Evolutionary conservation across 371 early-diverging fungal genomes (phyloP).

Genomic region (Apophysomyces trapeziformis): DNA sequence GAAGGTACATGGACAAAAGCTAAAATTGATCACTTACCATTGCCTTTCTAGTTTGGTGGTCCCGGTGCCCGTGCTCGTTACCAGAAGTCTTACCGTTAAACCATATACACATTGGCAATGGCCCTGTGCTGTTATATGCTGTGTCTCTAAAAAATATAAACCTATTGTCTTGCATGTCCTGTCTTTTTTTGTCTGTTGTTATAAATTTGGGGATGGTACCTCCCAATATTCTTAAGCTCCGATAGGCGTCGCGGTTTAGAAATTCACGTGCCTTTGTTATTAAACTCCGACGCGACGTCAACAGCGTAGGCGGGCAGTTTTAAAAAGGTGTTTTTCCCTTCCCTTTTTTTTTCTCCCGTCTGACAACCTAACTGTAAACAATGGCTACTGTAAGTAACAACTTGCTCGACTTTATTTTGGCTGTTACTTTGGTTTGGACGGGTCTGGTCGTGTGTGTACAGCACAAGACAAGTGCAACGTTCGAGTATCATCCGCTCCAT

Average conservation of each 20-base stretch:
- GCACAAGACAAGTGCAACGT: neutral
- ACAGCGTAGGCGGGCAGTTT: conserved; percentile 8
- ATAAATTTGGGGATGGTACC: neutral
- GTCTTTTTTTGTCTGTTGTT: neutral
- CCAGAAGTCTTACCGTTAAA: conserved; percentile 98
- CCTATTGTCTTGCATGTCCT: neutral
- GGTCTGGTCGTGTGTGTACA: neutral
- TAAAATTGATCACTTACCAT: conserved; percentile 7
- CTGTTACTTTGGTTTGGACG: conserved; percentile 1
- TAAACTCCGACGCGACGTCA: conserved; percentile 8
- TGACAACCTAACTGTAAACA: conserved; percentile 11
- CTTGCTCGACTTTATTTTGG: neutral
- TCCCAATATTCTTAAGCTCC: neutral
- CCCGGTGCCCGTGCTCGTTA: conserved; percentile 99
- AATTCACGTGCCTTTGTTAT: neutral
- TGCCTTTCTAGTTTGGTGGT: conserved; percentile 88
- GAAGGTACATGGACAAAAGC: conserved; percentile 63
- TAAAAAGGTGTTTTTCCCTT: conserved; percentile 9
- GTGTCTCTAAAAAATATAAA: conserved; percentile 8
- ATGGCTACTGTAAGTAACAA: conserved; percentile 11
- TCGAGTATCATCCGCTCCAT: conserved; percentile 11
- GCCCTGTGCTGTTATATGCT: neutral
- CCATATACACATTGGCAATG: conserved; percentile 3
- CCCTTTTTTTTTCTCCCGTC: conserved; percentile 11
- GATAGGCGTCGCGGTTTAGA: neutral